Conservation (phyloP, 805 yeast genomes). For the Suhomyces kilbournensis region DNA sequence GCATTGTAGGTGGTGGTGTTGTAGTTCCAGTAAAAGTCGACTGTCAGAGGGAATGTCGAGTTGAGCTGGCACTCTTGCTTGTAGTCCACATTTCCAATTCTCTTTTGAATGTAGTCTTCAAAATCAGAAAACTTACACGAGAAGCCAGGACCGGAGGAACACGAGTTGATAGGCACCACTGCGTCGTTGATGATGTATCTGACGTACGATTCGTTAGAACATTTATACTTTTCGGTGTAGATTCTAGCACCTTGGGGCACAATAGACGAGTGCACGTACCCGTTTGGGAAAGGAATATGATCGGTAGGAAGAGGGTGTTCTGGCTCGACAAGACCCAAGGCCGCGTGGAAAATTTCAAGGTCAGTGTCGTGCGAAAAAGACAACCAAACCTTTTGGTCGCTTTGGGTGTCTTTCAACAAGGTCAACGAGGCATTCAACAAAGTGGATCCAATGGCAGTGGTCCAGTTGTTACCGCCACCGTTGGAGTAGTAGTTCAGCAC, state of each 20-base stretch:
- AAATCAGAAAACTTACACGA: constrained; percentile 38
- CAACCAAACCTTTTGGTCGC: constrained; percentile 55
- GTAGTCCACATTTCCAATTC: constrained; percentile 26
- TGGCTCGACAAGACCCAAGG: constrained; percentile 56
- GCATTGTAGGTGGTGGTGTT: constrained; percentile 20
- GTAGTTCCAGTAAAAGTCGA: constrained; percentile 45
- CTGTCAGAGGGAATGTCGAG: constrained; percentile 17
- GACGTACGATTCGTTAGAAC: constrained; percentile 30
- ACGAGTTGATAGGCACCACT: constrained; percentile 33
- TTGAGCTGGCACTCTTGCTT: constrained; percentile 26
- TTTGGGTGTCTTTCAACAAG: constrained; percentile 42
- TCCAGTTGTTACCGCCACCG: constrained; percentile 61
- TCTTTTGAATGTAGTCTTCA: constrained; percentile 25
- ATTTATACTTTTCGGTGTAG: constrained; percentile 35
- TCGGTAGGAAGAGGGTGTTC: constrained; percentile 43
- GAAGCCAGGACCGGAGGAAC: constrained; percentile 42
- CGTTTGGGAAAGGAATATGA: constrained; percentile 45
- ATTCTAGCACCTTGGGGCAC: constrained; percentile 43
- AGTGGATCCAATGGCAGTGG: constrained; percentile 60
- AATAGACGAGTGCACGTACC: constrained; percentile 41
- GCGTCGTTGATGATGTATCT: constrained; percentile 41
- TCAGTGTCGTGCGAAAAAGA: constrained; percentile 78
- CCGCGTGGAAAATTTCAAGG: constrained; percentile 56
- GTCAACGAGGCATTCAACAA: constrained; percentile 48
- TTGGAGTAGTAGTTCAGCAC: constrained; percentile 56